Conservation (phyloP, 352 stramenopile species). For the Peronospora destructor region DNA sequence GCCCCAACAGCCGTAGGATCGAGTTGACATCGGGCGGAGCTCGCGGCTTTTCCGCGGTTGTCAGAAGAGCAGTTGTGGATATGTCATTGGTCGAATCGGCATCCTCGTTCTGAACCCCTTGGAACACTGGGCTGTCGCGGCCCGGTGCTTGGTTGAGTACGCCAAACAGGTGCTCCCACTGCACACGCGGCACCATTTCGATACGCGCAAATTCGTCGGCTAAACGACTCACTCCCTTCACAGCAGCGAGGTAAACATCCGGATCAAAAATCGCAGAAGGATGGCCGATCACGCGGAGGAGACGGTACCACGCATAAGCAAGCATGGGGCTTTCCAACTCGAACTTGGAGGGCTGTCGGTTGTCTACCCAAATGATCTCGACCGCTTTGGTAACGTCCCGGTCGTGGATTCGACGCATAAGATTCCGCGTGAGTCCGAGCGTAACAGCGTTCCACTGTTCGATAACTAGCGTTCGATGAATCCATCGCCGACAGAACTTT, state of each 20-base stretch:
- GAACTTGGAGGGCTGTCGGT: slow-evolving; percentile 53
- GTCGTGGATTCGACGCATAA: slow-evolving; percentile 67
- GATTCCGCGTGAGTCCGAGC: slow-evolving; percentile 58
- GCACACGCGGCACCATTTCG: slow-evolving; percentile 57
- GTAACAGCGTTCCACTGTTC: slow-evolving; percentile 82
- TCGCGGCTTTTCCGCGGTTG: slow-evolving; percentile 30
- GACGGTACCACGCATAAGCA: slow-evolving; percentile 78
- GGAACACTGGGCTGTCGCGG: slow-evolving; percentile 39
- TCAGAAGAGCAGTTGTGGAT: slow-evolving; percentile 8
- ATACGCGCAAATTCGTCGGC: slow-evolving; percentile 67
- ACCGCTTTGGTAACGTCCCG: slow-evolving; percentile 50
- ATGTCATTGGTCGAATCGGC: slow-evolving; percentile 18
- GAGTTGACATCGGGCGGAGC: slow-evolving; percentile 82
- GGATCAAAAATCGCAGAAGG: slow-evolving; percentile 73
- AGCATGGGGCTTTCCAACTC: slow-evolving; percentile 69
- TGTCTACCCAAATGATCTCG: slow-evolving; percentile 71
- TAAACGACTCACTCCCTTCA: slow-evolving; percentile 78
- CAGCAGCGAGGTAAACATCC: slow-evolving; percentile 75
- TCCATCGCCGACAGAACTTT: slow-evolving; percentile 84
- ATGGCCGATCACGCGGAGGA: slow-evolving; percentile 78
- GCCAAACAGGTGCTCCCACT: slow-evolving; percentile 68
- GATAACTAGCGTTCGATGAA: slow-evolving; percentile 78
- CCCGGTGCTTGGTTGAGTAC: slow-evolving; percentile 48
- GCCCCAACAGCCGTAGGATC: slow-evolving; percentile 66
- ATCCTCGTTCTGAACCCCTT: slow-evolving; percentile 36